phyloP scores from a whole-genome alignment of 148 eudicot species.

The Limonium bicolor region DNA sequence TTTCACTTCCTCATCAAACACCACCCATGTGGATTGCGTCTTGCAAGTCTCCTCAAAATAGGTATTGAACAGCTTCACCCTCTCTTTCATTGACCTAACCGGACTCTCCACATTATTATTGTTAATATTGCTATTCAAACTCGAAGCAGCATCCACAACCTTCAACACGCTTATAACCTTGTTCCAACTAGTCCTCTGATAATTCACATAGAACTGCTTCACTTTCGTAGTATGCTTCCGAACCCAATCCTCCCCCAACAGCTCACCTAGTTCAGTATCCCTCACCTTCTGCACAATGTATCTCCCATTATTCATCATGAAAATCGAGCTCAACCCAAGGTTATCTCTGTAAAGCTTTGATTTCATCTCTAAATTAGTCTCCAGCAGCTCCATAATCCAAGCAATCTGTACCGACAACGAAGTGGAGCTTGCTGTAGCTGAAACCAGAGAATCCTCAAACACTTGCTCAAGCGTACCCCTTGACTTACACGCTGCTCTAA shows the following conservation, averaged over 20 bases:
- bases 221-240: slow-evolving; percentile 58
- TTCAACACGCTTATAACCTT: slow-evolving; percentile 59
- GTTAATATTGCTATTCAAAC: too few relatives aligned
- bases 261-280: slow-evolving; percentile 58
- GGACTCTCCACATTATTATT: too few relatives aligned
- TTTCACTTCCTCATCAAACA: slow-evolving; percentile 62
- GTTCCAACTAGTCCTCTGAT: slow-evolving; percentile 77
- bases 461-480: slow-evolving; percentile 56
- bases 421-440: slow-evolving; percentile 12
- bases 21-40: slow-evolving; percentile 59
- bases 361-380: slow-evolving; percentile 78
- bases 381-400: slow-evolving; percentile 83
- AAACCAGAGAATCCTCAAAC: slow-evolving; percentile 35
- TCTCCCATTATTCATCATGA: slow-evolving; percentile 89
- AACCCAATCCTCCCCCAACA: slow-evolving; percentile 87
- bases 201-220: slow-evolving; percentile 45
- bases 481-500: slow-evolving; percentile 75
- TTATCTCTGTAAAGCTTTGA: slow-evolving; percentile 64
- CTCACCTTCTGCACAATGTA: slow-evolving; percentile 76
- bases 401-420: slow-evolving; percentile 63
- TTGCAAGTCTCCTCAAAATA: slow-evolving; percentile 55
- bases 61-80: slow-evolving; percentile 54
- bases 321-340: slow-evolving; percentile 60
- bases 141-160: slow-evolving; percentile 17
- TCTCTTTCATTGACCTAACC: slow-evolving; percentile 42